Percentiles rank a stretch among this genome's conserved stretches.
phyloP scores from a whole-genome alignment of 768 basidiomycete species.

The Clathrus columnatus region DNA sequence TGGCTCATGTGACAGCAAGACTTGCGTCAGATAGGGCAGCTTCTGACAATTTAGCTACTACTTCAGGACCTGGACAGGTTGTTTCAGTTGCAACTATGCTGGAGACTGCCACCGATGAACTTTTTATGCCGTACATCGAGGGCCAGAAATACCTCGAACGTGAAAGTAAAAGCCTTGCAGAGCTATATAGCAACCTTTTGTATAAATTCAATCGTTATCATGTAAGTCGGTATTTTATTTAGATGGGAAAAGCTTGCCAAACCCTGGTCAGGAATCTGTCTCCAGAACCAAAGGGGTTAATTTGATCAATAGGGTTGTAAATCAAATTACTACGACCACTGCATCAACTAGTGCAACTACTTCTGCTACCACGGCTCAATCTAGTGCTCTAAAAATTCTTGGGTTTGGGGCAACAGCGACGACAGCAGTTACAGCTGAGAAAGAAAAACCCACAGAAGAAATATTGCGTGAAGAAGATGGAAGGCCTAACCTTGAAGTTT shows the following conservation, averaged over 20 bases:
- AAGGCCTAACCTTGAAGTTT: slow-evolving; percentile 57
- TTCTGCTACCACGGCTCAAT: slow-evolving; percentile 62
- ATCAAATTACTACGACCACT: slow-evolving; percentile 74
- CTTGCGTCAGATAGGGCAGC: slow-evolving; percentile 53
- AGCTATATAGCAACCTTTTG: slow-evolving; percentile 69
- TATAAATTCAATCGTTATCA: slow-evolving; percentile 80
- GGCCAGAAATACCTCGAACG: slow-evolving; percentile 86
- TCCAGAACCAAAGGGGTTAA: slow-evolving; percentile 63
- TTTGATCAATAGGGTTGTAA: slow-evolving; percentile 86
- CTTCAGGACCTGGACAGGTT: slow-evolving; percentile 19
- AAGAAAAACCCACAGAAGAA: slow-evolving; percentile 55
- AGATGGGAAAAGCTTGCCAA: slow-evolving; percentile 4
- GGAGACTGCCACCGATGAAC: slow-evolving; percentile 93
- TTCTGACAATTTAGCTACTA: slow-evolving; percentile 40
- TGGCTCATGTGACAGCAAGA: slow-evolving; percentile 56
- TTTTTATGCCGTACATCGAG: slow-evolving; percentile 91
- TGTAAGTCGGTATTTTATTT: slow-evolving; percentile 37
- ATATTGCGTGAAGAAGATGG: slow-evolving; percentile 77
- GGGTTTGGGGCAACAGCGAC: slow-evolving; percentile 45
- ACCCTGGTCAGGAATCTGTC: slow-evolving; percentile 37
- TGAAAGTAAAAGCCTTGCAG: slow-evolving; percentile 75
- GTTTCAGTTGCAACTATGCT: slow-evolving; percentile 74
- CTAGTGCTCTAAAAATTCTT: slow-evolving; percentile 85
- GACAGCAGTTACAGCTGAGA: slow-evolving; percentile 27
- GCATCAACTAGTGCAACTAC: slow-evolving; percentile 47